Evolutionary conservation across 345 rosid genomes (phyloP).

Genomic region (Camelina neglecta): DNA sequence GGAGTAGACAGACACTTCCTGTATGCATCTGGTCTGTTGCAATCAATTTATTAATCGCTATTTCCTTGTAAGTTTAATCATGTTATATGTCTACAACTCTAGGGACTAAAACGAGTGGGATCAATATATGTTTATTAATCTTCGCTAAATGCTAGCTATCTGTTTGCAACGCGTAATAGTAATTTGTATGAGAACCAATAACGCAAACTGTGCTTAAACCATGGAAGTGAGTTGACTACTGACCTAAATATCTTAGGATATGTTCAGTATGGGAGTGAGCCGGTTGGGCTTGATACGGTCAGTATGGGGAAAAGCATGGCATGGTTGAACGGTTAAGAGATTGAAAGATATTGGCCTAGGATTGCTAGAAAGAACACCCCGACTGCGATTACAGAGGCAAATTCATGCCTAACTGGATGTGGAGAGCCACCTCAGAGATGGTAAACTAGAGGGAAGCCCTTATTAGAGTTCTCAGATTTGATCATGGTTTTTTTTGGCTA

Average conservation of each 20-base stretch:
- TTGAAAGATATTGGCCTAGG: slow-evolving; percentile 88
- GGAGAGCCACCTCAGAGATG: slow-evolving; percentile 49
- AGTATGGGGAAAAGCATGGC: slow-evolving; percentile 92
- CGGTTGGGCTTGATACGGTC: slow-evolving; percentile 84
- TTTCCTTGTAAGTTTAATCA: neutral
- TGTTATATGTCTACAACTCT: neutral
- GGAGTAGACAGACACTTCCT: neutral
- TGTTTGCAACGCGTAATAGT: neutral
- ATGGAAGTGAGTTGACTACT: neutral
- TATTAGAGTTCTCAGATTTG: slow-evolving; percentile 1
- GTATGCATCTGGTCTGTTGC: neutral
- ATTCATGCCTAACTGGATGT: slow-evolving; percentile 40
- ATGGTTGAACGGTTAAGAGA: slow-evolving; percentile 93
- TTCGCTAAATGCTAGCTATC: neutral
- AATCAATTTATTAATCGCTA: neutral
- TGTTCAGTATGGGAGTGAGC: slow-evolving; percentile 63
- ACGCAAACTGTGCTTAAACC: neutral
- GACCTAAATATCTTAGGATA: no score
- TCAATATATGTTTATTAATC: neutral
- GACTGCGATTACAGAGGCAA: slow-evolving; percentile 76
- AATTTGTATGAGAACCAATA: neutral
- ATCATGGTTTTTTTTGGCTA: neutral
- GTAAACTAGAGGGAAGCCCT: slow-evolving; percentile 47
- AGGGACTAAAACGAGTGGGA: neutral
- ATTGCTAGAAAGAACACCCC: slow-evolving; percentile 54